Base-by-base conservation (phyloP, 2,329 filamentous ascomycete species). In the Hymenoscyphus occultus region DNA sequence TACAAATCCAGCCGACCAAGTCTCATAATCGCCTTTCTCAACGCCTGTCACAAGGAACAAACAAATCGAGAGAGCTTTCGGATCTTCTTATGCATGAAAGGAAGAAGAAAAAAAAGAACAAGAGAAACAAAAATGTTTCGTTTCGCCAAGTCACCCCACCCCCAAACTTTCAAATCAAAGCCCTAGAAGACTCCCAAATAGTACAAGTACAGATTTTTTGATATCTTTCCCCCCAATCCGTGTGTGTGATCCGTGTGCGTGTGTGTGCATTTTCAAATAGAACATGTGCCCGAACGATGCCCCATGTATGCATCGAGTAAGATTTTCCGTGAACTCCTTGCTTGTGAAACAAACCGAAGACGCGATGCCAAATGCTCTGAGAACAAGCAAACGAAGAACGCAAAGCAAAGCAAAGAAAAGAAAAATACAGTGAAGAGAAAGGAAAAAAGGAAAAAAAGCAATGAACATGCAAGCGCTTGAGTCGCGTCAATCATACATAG, bases 401-500 rank as follows among this genome's bases (percentile, higher is more conserved):
- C n/a, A 51, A 51, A 51, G 22, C 14, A 51, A 16, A 51, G 19
- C 10, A 19, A 16, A 3, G 45, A n/a, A 58, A 39, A 59, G 40
- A 45, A 45, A 59, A 42, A 45, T 16, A 28, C 22, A 13, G 22
- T 22, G 35, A 40, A 32, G 16, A 51, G 3, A 61, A 51, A 51
- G 32, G 10, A 40, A 48, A 60, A 48, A 48, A 12, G 39, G 7
- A 60, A 31, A 60, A 60, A 9, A 42, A 60, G n/a, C 14, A 3
- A 12, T 10, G 16, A 51, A 60, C 16, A 48, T 48, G 40, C 28
- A 35, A 39, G 56, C 35, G 35, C 35, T 58, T 19, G 32, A 32
- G 51, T 61, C 59, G 42, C 19, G 13, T 35, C 22, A 35, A 28
- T 61, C 59, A 54, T 60, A 42, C 28, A 16, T 22, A 60, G 28